Evolutionary conservation across 1,284 basidiomycete genomes (phyloP).

Genomic region (Irpex lacteus): DNA sequence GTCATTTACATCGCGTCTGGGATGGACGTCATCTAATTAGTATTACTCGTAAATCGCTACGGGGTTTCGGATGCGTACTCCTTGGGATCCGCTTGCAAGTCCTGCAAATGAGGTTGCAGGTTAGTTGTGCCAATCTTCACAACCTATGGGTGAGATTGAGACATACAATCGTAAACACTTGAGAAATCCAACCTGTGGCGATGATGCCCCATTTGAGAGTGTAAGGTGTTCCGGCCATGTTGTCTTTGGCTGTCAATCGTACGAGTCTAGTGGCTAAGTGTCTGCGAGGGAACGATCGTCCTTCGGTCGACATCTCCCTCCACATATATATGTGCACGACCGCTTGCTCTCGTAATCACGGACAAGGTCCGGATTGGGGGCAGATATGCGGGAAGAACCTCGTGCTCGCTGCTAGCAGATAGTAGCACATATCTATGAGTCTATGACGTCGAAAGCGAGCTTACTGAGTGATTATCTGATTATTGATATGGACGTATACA

Average conservation of each 20-base stretch:
- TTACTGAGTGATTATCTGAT: too few species aligned
- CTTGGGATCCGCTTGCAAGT: conserved; percentile 45
- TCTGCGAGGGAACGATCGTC: too few species aligned
- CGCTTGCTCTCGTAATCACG: too few species aligned
- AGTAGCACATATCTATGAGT: too few species aligned
- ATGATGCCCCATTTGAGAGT: conserved; percentile 57
- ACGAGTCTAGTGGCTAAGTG: neutral
- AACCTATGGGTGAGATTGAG: neutral
- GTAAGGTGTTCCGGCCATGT: conserved; percentile 29
- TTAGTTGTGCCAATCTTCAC: neutral
- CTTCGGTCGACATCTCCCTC: too few species aligned
- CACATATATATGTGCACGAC: too few species aligned
- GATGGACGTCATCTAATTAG: neutral
- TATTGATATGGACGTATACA: too few species aligned
- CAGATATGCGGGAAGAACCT: too few species aligned
- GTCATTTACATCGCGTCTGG: conserved; percentile 68
- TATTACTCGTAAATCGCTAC: neutral
- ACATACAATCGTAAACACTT: conserved; percentile 41
- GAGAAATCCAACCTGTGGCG: conserved; percentile 48
- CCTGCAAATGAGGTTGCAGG: conserved; percentile 29
- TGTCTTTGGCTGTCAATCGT: neutral
- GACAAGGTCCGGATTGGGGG: too few species aligned
- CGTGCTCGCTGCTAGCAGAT: too few species aligned
- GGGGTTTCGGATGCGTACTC: conserved; percentile 33
- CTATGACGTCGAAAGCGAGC: too few species aligned